Evolutionary conservation across 441 rosid genomes (phyloP), one percentile per base, ranked within the genome.

Genomic region (Eruca vesicaria): DNA sequence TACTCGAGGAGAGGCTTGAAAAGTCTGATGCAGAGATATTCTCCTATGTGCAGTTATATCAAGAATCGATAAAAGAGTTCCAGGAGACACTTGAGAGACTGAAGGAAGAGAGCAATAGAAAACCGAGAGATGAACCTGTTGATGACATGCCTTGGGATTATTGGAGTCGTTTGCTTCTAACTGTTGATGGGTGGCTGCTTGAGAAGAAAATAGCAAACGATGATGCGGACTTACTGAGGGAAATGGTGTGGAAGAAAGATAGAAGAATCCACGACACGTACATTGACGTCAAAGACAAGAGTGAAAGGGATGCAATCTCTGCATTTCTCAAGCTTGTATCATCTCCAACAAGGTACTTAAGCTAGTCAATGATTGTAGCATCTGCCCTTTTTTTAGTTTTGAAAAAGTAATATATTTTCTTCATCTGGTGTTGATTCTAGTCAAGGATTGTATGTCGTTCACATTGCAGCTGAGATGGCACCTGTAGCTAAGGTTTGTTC

Each of bases 401-500:
- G 23, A 66, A 26, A 36, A n/a, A 28, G 64, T 83, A 79, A 84
- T 76, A 73, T 71, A 50, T 82, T 69, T 55, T 69, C 72, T 85
- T 81, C 74, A 41, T 53, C 79, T 88, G 77, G 61, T 84, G 77
- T 86, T 82, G 55, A 43, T 78, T 78, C 20, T 88, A 96, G 99
- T 85, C 74, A 90, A 80, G 96, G 97, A 86, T 86, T 93, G 86
- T 80, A 89, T 81, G 81, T 96, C 77, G 79, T 96, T 78, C 97
- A 93, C 80, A 89, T 96, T 72, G 98, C 97, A 61, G 99, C 96
- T 66, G 99, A 93, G 84, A 88, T 96, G 96, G 99, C 99, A 74
- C 99, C 99, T 63, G 94, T 90, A 80, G 99, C 99, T 79, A 96
- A 96, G 97, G 99, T 91, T 71, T 84, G 86, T 69, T 81, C 55